phyloP scores from a whole-genome alignment of 2,329 filamentous ascomycete species.

The Ophiocordyceps sinensis region DNA sequence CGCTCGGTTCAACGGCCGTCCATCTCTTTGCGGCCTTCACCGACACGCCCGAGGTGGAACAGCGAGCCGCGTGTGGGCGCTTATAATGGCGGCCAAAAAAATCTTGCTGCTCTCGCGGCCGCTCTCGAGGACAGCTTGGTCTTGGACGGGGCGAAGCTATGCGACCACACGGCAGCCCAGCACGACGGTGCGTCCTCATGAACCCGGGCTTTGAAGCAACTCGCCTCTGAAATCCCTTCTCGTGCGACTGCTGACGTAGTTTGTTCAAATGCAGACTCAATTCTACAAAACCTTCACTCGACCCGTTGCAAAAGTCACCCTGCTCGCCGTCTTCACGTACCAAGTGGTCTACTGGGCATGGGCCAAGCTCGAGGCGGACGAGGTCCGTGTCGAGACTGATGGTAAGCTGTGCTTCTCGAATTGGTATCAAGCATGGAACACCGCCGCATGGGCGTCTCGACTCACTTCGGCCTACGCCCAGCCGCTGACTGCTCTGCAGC shows the following conservation, averaged over 20 bases:
- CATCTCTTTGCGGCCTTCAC: neutral
- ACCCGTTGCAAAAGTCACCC: slow-evolving; percentile 58
- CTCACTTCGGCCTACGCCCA: no score
- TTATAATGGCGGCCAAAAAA: neutral
- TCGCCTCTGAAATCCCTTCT: neutral
- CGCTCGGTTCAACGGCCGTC: no score
- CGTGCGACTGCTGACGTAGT: neutral
- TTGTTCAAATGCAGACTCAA: neutral
- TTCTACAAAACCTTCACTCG: slow-evolving; percentile 67
- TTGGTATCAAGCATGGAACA: no score
- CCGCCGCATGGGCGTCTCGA: no score
- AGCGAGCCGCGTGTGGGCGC: neutral
- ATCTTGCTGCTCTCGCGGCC: neutral
- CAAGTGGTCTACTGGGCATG: slow-evolving; percentile 64
- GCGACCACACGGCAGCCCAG: slow-evolving; percentile 1
- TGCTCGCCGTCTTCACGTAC: slow-evolving; percentile 65
- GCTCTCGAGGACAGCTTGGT: neutral
- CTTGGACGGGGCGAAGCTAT: neutral
- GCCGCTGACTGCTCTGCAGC: slow-evolving; percentile 6
- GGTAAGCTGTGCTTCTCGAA: slow-evolving; percentile 23
- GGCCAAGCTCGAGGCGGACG: slow-evolving; percentile 59
- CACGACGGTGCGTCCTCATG: neutral
- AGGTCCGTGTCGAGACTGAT: slow-evolving; percentile 44
- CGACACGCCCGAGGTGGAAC: neutral
- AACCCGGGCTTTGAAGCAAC: neutral